Conservation (phyloP, 306 rosid genomes). For the Oxytropis ochrocephala region DNA sequence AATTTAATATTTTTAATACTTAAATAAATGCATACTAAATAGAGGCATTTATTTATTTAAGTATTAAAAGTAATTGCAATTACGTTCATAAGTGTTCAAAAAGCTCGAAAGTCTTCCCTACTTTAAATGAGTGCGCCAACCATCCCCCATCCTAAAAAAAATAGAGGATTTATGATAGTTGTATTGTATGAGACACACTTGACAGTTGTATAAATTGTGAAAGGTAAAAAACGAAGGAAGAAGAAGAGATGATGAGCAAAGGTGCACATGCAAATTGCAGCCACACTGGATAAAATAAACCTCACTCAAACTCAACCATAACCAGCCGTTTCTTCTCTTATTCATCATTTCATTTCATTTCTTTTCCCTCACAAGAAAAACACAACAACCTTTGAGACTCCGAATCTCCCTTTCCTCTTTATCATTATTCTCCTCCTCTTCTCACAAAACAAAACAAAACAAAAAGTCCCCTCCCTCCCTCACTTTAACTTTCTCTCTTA, state of each 20-base stretch:
- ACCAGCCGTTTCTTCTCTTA: slow-evolving; percentile 1
- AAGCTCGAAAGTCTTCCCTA: too few relatives aligned
- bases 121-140: too few relatives aligned
- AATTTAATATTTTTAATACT: too few relatives aligned
- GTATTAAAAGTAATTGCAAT: too few relatives aligned
- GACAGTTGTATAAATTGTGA: not conserved
- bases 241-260: not conserved
- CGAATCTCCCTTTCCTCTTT: not conserved
- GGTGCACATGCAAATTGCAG: slow-evolving; percentile 2
- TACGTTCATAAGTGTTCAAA: too few relatives aligned
- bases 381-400: not conserved
- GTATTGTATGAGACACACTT: too few relatives aligned
- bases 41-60: too few relatives aligned
- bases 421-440: slow-evolving; percentile 22
- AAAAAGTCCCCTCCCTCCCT: slow-evolving; percentile 3
- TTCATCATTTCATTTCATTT: not conserved
- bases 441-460: not conserved
- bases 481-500: not conserved
- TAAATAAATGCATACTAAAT: too few relatives aligned
- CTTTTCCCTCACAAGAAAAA: not conserved
- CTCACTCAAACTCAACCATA: slow-evolving; percentile 1
- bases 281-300: slow-evolving; percentile 26
- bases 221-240: not conserved
- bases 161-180: too few relatives aligned
- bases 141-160: too few relatives aligned